phyloP scores from a whole-genome alignment of 2,329 filamentous ascomycete genomes.

The Cladophialophora bantiana region DNA sequence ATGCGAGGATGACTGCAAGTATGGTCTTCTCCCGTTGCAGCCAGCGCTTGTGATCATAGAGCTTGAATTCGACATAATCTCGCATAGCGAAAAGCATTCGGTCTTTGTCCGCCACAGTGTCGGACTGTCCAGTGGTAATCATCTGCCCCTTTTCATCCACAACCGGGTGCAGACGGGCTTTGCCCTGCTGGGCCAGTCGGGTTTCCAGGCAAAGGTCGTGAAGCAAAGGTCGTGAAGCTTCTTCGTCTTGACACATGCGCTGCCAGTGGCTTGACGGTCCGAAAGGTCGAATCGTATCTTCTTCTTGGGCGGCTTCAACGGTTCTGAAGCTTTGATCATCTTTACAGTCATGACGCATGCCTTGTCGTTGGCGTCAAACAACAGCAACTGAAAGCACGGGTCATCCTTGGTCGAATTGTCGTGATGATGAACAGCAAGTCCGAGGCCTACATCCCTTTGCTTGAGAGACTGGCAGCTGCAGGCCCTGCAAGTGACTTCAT shows the following conservation, averaged over 20 bases:
- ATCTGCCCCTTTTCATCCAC: not conserved
- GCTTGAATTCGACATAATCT: conserved; percentile 1
- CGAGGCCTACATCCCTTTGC: not conserved
- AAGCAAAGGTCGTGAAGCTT: not conserved
- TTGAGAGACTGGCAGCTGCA: not conserved
- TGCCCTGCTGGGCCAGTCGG: not conserved
- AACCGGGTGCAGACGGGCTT: not conserved
- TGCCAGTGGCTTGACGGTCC: not conserved
- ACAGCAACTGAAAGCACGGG: not conserved
- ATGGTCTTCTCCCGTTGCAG: conserved; percentile 11
- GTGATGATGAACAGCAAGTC: not conserved
- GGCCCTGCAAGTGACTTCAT: not conserved
- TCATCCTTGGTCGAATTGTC: not conserved
- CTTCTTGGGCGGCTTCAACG: not conserved
- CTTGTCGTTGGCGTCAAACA: not conserved
- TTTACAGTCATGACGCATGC: not conserved
- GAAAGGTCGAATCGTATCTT: not conserved
- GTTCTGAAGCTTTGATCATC: not conserved
- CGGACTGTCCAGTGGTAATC: not conserved
- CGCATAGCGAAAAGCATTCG: not conserved
- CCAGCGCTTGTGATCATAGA: conserved; percentile 14
- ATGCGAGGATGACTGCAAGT: not conserved
- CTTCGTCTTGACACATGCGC: not conserved
- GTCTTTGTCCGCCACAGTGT: no score
- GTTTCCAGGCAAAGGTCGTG: not conserved